Base-by-base conservation (phyloP, 768 basidiomycete species). In the Rubroboletus satanas region DNA sequence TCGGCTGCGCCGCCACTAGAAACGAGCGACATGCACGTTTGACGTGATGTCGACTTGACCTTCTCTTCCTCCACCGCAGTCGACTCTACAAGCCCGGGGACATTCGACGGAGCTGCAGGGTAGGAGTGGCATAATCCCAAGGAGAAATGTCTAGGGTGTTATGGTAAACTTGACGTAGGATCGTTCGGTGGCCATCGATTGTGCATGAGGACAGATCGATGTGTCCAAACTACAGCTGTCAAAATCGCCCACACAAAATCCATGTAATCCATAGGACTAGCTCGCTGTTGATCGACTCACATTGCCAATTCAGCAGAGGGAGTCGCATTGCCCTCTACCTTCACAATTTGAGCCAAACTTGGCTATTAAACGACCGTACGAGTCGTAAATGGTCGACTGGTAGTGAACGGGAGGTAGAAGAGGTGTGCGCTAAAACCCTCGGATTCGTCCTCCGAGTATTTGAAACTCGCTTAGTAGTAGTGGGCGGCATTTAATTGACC, bases 241-340 rank as follows among this genome's bases (percentile, higher is more conserved):
- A 42, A 46, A 56, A 38, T 55, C 42, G 21, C 44, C 50, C 54
- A n/a, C 48, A 48, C 48, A 2, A 33, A 44, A 44, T 28, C 28
- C 21, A 23, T 11, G 31, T 36, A 61, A 48, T 17, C 29, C 46
- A 43, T 52, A 31, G 29, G 52, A 43, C 54, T 44, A 18, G 44
- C 43, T 46, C 33, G 33, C 36, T 43, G 28, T 33, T 41, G 63
- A 66, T 68, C 62, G 32, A 48, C 52, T 58, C 45, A 35, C 59
- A 58, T 62, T 69, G 62, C 55, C 56, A 62, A 69, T 61, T 46
- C 41, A 44, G 21, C 45, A 46, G 42, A 45, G 44, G 35, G 15
- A n/a, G 26, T 49, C 42, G 23, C 35, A 39, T 52, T 54, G 57
- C 42, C 52, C 43, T 54, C 15, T 39, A 32, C 37, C 51, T 47